Evolutionary conservation across 2,329 filamentous ascomycete genomes (phyloP).

Genomic region (Chaetomiaceae sp.): DNA sequence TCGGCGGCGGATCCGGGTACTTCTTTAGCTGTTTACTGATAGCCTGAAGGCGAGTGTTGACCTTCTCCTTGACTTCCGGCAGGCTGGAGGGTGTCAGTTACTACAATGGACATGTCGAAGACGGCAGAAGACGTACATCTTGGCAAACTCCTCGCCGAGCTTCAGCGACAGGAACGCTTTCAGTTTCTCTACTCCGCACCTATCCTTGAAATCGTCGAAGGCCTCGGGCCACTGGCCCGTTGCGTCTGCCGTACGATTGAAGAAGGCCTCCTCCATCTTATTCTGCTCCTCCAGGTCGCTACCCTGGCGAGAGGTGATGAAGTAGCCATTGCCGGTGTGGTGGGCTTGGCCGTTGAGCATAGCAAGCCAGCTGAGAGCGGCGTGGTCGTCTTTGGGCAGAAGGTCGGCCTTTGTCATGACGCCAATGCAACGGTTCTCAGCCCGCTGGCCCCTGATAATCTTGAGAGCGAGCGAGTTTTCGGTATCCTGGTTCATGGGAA

Average conservation of each 20-base stretch:
- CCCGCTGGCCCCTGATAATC: constrained; percentile 55
- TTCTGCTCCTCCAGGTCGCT: constrained; percentile 47
- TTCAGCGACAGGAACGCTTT: constrained; percentile 50
- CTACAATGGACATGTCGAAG: no score
- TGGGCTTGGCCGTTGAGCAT: constrained; percentile 62
- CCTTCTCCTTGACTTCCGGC: constrained; percentile 46
- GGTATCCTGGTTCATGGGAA: constrained; percentile 73
- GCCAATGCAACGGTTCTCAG: constrained; percentile 60
- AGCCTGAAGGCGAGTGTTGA: constrained; percentile 43
- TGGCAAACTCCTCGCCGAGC: constrained; percentile 50
- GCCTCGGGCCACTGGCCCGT: constrained; percentile 43
- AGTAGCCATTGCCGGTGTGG: constrained; percentile 69
- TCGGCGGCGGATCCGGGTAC: constrained; percentile 64
- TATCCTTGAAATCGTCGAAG: constrained; percentile 45
- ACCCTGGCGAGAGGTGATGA: constrained; percentile 66
- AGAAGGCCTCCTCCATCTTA: constrained; percentile 50
- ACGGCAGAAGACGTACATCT: constrained; percentile 38
- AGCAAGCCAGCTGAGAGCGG: constrained; percentile 56
- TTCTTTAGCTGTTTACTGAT: constrained; percentile 52
- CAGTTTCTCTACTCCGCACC: constrained; percentile 51
- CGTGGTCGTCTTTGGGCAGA: constrained; percentile 48
- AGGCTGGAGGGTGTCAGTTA: constrained; percentile 21
- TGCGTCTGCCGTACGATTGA: constrained; percentile 36
- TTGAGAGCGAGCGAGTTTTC: constrained; percentile 69
- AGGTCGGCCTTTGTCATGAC: constrained; percentile 85